Base-by-base conservation (phyloP, 1,284 basidiomycete species). In the Ceratobasidium sp. region DNA sequence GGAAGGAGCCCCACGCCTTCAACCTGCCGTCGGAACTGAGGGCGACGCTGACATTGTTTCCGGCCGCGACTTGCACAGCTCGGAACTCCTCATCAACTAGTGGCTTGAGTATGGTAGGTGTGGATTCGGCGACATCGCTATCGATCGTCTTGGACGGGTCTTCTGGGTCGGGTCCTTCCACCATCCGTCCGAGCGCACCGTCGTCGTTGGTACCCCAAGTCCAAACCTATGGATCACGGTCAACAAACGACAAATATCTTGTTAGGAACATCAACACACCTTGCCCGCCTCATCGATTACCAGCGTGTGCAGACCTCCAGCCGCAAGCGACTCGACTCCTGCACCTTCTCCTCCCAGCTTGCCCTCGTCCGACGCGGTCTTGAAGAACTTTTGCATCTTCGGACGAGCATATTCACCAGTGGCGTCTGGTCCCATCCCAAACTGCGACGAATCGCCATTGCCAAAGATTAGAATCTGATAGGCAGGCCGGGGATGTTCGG, bases 151-250 rank as follows among this genome's bases (percentile, higher is more conserved):
- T 57, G 12, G 73, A 77, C 10, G 77, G 75, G 54, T 79, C 77
- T 35, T 74, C 75, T 75, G 73, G 73, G 42, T 82, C 78, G 12
- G 78, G 75, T 15, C 81, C 77, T 27, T 80, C 79, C 0, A 83
- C 85, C 38, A 76, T 69, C 68, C 85, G 78, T 22, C 86, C 86
- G 7, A 87, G 80, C 4, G 84, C 81, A 27, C 82, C 85, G 71
- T 84, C 82, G 76, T 87, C 86, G 76, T 87, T 87, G 75, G 86
- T 83, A 42, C 86, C 86, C 80, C 82, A 85, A 13, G 82, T 82
- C 75, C 80, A 79, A 53, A 82, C 76, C 81, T 82, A 67, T 25
- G 10, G 15, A 50, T 71, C 6, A 29, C 8, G 12, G 13, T 68
- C 40, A 58, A 45, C 49, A 5, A 42, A n/a, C 49, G 6, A 17